Conservation (phyloP, 805 yeast species). For the Tetrapisispora iriomotensis region DNA sequence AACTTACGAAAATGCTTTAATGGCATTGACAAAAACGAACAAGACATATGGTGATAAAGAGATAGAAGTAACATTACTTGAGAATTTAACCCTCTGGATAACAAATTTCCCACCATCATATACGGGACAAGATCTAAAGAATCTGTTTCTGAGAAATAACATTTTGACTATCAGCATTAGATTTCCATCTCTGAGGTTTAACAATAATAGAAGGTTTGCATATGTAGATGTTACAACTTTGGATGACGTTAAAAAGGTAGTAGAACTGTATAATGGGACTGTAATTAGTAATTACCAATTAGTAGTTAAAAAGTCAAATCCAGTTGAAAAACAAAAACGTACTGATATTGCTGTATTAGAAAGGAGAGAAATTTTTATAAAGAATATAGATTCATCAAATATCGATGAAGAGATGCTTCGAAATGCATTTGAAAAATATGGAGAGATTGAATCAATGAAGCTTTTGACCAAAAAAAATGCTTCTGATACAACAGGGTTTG, state of each 20-base stretch:
- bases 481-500: slow-evolving; percentile 39
- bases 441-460: slow-evolving; percentile 41
- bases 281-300: slow-evolving; percentile 33
- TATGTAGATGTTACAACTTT: slow-evolving; percentile 48
- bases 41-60: slow-evolving; percentile 37
- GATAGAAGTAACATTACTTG: slow-evolving; percentile 37
- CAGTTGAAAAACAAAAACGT: slow-evolving; percentile 34
- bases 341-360: slow-evolving; percentile 38
- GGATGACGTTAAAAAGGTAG: slow-evolving; percentile 38
- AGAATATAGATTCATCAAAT: slow-evolving; percentile 40
- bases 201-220: slow-evolving; percentile 57
- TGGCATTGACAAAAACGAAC: slow-evolving; percentile 52
- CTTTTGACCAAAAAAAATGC: slow-evolving; percentile 19
- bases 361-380: slow-evolving; percentile 48
- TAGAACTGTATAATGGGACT: slow-evolving; percentile 33
- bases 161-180: slow-evolving; percentile 39
- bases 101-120: slow-evolving; percentile 60
- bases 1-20: slow-evolving; percentile 36
- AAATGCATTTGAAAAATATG: slow-evolving; percentile 38
- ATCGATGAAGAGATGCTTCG: slow-evolving; percentile 33
- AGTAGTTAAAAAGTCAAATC: slow-evolving; percentile 55
- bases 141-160: slow-evolving; percentile 35
- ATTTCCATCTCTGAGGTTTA: slow-evolving; percentile 51
- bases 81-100: slow-evolving; percentile 53
- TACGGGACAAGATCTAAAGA: slow-evolving; percentile 31